Evolutionary conservation across 1,284 basidiomycete species (phyloP).

Genomic region (Ceratobasidium sp.): DNA sequence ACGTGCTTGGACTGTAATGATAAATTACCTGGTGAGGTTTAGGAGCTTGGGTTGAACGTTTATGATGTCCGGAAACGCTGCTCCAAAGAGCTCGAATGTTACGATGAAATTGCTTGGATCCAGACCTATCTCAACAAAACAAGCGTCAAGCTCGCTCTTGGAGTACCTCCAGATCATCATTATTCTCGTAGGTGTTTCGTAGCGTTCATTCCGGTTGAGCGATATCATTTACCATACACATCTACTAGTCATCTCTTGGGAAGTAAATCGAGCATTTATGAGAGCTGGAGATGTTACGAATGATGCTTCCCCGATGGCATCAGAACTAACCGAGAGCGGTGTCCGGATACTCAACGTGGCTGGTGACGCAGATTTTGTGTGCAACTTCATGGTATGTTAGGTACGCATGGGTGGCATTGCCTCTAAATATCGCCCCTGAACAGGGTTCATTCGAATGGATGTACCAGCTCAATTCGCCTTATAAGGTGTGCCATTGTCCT

Average conservation of each 20-base stretch:
- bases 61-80: slow-evolving; percentile 29
- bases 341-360: slow-evolving; percentile 23
- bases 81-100: not conserved
- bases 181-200: not conserved
- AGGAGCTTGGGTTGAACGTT: slow-evolving; percentile 10
- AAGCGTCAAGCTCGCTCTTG: slow-evolving; percentile 8
- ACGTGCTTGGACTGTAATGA: not conserved
- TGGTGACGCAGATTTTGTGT: slow-evolving; percentile 35
- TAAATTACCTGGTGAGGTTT: not conserved
- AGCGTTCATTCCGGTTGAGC: not conserved
- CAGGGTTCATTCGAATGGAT: slow-evolving; percentile 37
- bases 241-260: not conserved
- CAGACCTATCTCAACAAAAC: slow-evolving; percentile 9
- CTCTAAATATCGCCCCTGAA: not conserved
- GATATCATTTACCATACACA: not conserved
- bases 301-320: slow-evolving; percentile 3
- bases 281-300: slow-evolving; percentile 18
- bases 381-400: slow-evolving; percentile 31
- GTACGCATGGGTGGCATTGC: not conserved
- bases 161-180: not conserved
- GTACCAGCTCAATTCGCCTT: not conserved
- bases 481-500: not conserved
- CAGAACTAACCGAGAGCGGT: slow-evolving; percentile 1
- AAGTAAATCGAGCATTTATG: slow-evolving; percentile 22
- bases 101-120: slow-evolving; percentile 4